These are phyloP conservation scores for Sporothrix dimorphospora DNA, from an alignment of 2,329 filamentous ascomycete genomes.

Conservation along the genomic window DNA sequence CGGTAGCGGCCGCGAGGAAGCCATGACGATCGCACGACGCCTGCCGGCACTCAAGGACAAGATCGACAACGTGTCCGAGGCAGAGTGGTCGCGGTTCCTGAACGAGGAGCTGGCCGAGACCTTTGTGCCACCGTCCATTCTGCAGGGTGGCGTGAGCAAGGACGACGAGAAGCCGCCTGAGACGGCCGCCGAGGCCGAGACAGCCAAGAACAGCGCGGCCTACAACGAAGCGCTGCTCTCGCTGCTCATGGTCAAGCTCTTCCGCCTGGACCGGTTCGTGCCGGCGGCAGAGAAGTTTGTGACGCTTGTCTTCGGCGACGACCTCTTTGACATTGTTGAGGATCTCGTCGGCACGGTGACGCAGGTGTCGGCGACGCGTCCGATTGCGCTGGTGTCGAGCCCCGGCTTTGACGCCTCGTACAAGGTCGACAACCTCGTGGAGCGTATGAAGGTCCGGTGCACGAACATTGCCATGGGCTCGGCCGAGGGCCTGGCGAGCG, in stretches of 20 bases:
- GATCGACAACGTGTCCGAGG: constrained; percentile 63
- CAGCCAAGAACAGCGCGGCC: neutral
- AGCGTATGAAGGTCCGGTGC: constrained; percentile 78
- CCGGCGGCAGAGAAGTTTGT: constrained; percentile 93
- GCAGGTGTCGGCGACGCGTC: constrained; percentile 79
- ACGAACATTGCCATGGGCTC: constrained; percentile 99
- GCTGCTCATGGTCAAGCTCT: constrained; percentile 90
- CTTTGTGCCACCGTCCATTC: constrained; percentile 76
- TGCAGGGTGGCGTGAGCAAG: constrained; percentile 57
- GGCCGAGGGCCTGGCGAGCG: constrained; percentile 87
- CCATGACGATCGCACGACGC: constrained; percentile 68
- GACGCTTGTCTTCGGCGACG: constrained; percentile 77
- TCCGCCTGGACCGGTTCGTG: constrained; percentile 93
- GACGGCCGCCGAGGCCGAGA: neutral
- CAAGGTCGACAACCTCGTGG: constrained; percentile 95
- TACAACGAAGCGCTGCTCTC: constrained; percentile 79
- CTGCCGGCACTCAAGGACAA: constrained; percentile 74
- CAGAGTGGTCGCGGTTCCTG: constrained; percentile 81
- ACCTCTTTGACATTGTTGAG: constrained; percentile 80
- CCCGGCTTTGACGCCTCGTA: constrained; percentile 98
- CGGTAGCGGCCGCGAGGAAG: constrained; percentile 58
- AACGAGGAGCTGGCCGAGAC: constrained; percentile 85
- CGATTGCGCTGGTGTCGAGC: constrained; percentile 89
- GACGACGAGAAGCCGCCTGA: constrained; percentile 3
- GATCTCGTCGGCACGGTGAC: constrained; percentile 84